Evolutionary conservation across 805 yeast genomes (phyloP), one percentile per base, ranked within the genome.

Genomic region (Tetrapisispora fleetii): DNA sequence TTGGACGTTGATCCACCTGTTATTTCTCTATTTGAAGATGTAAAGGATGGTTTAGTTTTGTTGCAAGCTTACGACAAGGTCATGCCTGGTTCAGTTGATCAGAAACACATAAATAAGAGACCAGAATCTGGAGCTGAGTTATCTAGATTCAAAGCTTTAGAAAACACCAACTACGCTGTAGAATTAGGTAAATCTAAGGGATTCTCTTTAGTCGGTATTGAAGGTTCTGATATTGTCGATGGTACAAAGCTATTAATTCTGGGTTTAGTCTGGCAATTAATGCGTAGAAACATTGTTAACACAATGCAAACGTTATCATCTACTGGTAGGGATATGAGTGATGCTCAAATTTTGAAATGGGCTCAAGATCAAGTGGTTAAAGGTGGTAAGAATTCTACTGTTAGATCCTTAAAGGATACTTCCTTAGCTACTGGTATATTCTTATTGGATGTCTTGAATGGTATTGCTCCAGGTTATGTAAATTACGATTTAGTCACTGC

Each of bases 121-220:
- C 95, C 95, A n/a, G 66, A 76, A 1, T 73, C 74, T 44, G 95
- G 91, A 32, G 68, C 69, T 11, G 96, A 89, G 62, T 58, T 93
- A 55, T 79, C 88, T 40, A 80, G 97, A 56, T 93, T 93, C 73
- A 93, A 91, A 70, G 96, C 96, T 1, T 77, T 93, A 50, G 99
- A 93, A 69, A 93, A 93, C 67, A 88, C 95, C n/a, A 93, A 93
- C 68, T 93, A 93, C 63, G 96, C 95, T n/a, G 98, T 93, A 39
- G 95, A 87, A 57, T 77, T 95, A 46, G 99, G 99, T 58, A 90
- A 90, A 68, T 85, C 88, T 36, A 86, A 87, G 65, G 80, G 83
- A 47, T 93, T 93, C 67, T 91, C 98, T 1, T 75, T 93, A 50
- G 99, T 93, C 45, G 99, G 99, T 55, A 93, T 93, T 54, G 98